Evolutionary conservation across 1,139 yeast species (phyloP), one percentile per base, ranked within the genome.

Genomic region (Taiozyma sp.): DNA sequence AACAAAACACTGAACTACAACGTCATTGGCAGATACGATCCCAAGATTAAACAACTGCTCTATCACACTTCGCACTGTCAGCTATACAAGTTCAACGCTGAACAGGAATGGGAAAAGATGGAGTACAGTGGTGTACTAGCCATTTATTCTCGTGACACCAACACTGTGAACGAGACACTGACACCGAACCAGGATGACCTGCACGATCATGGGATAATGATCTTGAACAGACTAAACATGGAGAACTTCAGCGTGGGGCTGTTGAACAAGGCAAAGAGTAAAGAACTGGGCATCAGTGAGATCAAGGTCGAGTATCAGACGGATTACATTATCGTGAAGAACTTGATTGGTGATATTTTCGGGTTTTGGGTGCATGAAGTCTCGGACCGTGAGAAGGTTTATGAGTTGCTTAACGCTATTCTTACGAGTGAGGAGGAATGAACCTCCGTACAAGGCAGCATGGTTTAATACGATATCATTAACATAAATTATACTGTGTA

Each of bases 301-400:
- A 82, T 90, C 82, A 87, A 85, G 50, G 86, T 86, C 42, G 96
- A 88, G 59, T 75, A 84, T 55, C 87, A 87, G 60, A 96, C 86
- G 57, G 87, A 87, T 47, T 78, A 91, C 62, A 82, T 92, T 48
- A 91, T 92, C 64, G 80, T 91, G 30, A 87, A 87, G 66, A 86
- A 85, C 57, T 71, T 86, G 44, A 74, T 83, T 50, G 95, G 90
- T 13, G 90, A 85, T 47, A 87, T 91, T 51, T 91, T 81, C 65
- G 97, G 98, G 1, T 73, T 92, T 51, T 92, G 97, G 97, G 78
- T 91, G 24, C 91, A 87, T 65, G 83, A 87, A 55, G 87, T 83
- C 51, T 80, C 76, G 4, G 97, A 91, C 62, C 74, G 97, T 60
- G 76, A 76, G 47, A 78, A 80, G 58, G 73, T 88, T 45, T 78